Evolutionary conservation across 2,329 filamentous ascomycete species (phyloP).

Genomic region (Ophiostoma fasciatum): DNA sequence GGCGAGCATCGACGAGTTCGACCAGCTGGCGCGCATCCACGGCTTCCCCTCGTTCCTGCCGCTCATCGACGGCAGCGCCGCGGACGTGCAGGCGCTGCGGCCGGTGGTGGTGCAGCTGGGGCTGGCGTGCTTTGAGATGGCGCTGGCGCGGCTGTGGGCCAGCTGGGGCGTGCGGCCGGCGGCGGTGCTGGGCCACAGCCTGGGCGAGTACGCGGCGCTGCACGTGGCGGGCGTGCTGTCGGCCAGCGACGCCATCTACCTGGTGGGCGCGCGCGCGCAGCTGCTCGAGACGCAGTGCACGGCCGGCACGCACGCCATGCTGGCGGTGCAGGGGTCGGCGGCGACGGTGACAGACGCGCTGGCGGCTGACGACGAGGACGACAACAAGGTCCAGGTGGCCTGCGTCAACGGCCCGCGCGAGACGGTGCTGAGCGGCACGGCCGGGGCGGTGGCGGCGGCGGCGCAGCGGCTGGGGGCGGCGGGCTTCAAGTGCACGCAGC

Average conservation of each 20-base stretch:
- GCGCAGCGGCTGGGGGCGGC: slow-evolving; percentile 20
- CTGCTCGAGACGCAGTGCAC: slow-evolving; percentile 51
- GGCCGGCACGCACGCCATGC: slow-evolving; percentile 47
- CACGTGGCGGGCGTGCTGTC: slow-evolving; percentile 57
- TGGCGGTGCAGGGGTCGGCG: slow-evolving; percentile 31
- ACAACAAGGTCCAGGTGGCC: no score
- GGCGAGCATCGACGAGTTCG: slow-evolving; percentile 40
- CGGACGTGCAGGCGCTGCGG: slow-evolving; percentile 28
- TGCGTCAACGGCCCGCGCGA: slow-evolving; percentile 66
- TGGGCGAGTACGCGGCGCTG: slow-evolving; percentile 62
- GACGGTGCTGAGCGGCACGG: slow-evolving; percentile 48
- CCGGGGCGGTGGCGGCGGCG: slow-evolving; percentile 27
- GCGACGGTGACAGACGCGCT: slow-evolving; percentile 39
- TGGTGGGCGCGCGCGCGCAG: slow-evolving; percentile 53
- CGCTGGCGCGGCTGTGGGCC: slow-evolving; percentile 39
- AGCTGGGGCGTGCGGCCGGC: slow-evolving; percentile 40
- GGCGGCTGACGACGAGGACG: no score
- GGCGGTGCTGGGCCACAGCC: slow-evolving; percentile 44
- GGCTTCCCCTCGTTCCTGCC: slow-evolving; percentile 42
- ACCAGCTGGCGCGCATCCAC: slow-evolving; percentile 33
- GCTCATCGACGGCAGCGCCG: slow-evolving; percentile 29
- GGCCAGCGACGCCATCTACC: slow-evolving; percentile 53
- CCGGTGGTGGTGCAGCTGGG: slow-evolving; percentile 39
- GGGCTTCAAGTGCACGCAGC: slow-evolving; percentile 27
- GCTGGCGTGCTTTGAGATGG: slow-evolving; percentile 41